phyloP scores from a whole-genome alignment of 2,329 filamentous ascomycete species.

The Huntiella omanensis region DNA sequence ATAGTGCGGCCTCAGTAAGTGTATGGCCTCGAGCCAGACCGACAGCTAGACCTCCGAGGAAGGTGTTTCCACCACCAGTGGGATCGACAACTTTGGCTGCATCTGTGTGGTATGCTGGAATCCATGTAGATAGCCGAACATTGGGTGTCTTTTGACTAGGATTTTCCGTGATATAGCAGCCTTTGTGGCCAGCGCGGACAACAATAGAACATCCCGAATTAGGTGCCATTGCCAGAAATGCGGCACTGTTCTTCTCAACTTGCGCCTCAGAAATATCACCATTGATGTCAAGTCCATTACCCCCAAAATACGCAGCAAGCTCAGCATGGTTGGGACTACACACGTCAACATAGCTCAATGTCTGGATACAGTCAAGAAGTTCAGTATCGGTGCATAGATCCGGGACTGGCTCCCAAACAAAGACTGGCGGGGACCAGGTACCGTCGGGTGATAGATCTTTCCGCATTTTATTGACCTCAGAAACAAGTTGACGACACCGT shows the following conservation, averaged over 20 bases:
- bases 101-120: constrained; percentile 54
- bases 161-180: constrained; percentile 36
- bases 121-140: constrained; percentile 44
- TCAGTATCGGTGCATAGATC: constrained; percentile 62
- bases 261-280: constrained; percentile 32
- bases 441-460: constrained; percentile 21
- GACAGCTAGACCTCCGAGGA: constrained; percentile 45
- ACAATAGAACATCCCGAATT: constrained; percentile 47
- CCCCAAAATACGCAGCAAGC: constrained; percentile 68
- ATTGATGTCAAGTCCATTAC: constrained; percentile 32
- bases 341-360: constrained; percentile 40
- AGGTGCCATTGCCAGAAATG: constrained; percentile 45
- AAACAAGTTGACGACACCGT: constrained; percentile 58
- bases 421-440: constrained; percentile 40
- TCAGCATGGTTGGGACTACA: constrained; percentile 74
- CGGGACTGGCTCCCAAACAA: constrained; percentile 92
- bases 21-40: constrained; percentile 38
- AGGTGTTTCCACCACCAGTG: constrained; percentile 85
- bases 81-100: constrained; percentile 56
- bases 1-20: constrained; percentile 53
- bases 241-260: constrained; percentile 41
- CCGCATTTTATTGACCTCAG: constrained; percentile 44
- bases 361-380: constrained; percentile 44
- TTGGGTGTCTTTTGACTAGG: constrained; percentile 27
- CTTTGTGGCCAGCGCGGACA: constrained; percentile 51